Evolutionary conservation across 306 rosid genomes (phyloP).

Genomic region (Phaseolus lunatus): DNA sequence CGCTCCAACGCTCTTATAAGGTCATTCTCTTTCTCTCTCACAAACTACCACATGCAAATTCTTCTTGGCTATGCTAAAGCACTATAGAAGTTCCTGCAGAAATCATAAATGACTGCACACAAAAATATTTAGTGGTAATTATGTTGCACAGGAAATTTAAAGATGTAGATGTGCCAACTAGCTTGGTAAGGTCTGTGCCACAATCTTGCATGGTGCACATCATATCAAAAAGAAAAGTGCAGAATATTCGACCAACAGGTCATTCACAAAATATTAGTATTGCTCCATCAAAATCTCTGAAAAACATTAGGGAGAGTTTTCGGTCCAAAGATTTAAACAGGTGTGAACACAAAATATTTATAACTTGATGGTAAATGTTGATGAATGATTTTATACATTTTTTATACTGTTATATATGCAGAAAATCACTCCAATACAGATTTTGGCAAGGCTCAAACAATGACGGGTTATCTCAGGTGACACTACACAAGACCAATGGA

Average conservation of each 20-base stretch:
- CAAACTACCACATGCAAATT: neutral
- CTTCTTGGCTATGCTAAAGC: neutral
- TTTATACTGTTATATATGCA: conserved; percentile 25
- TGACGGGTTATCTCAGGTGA: neutral
- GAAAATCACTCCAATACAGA: conserved; percentile 37
- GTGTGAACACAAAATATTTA: conserved; percentile 16
- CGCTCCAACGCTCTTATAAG: conserved; percentile 59
- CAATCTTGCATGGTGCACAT: conserved; percentile 67
- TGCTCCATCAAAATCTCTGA: conserved; percentile 36
- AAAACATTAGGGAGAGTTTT: conserved; percentile 7
- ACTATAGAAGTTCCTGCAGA: no score
- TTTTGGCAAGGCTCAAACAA: conserved; percentile 23
- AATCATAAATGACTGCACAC: no score
- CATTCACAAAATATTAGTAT: conserved; percentile 16
- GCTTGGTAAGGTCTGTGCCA: conserved; percentile 66
- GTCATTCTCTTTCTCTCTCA: conserved; percentile 39
- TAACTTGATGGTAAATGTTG: no score
- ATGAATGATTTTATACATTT: neutral
- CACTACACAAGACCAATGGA: conserved; percentile 23
- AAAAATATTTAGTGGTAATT: no score
- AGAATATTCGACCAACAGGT: conserved; percentile 46
- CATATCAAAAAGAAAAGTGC: conserved; percentile 73
- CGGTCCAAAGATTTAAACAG: conserved; percentile 40
- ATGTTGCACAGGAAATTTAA: conserved; percentile 65
- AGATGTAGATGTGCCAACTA: conserved; percentile 65